Base-by-base conservation (phyloP, 257 asterid genomes). In the Gentiana macrophylla region DNA sequence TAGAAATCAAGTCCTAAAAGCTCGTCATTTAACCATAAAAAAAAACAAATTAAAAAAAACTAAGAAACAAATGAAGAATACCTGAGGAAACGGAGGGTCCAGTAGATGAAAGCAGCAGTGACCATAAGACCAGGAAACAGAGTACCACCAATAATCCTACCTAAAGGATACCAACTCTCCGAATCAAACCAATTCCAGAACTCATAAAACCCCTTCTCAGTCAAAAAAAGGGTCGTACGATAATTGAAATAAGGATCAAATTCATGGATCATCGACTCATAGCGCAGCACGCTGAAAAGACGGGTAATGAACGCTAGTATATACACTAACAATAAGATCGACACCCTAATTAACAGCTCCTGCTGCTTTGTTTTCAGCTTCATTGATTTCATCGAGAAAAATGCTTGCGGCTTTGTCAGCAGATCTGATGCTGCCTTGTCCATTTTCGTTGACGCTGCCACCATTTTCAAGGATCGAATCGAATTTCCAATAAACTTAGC, bases 191-290 rank as follows among this genome's bases (percentile, higher is more conserved):
- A 92, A 76, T 92, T 92, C 97, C 97, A 92, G 62, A 91, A 91
- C 67, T 88, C 97, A 44, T 92, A 83, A 63, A 85, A 88, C 2
- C 95, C 97, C 34, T 88, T 83, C 64, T 69, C 67, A 37, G 94
- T 88, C 83, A 92, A 44, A 59, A 49, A 92, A 67, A 85, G 89
- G 8, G 98, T 92, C 32, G 90, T 93, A 38, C 98, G 84, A 74
- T 92, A 92, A 68, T 92, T 92, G 83, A 92, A 92, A 70, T 92
- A 92, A 2, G 98, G 98, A 78, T 91, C 98, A 62, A 91, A 91
- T 85, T 91, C 98, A 71, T 91, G 98, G 89, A 91, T 92, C 98
- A 92, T 92, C 60, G 97, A 87, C 86, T 92, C 98, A 62, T 92
- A 92, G 46, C 98, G 84, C 69, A 92, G 56, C 52, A 92, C 96